Base-by-base conservation (phyloP, 2,329 filamentous ascomycete species). In the Magnaporthiopsis incrustans region DNA sequence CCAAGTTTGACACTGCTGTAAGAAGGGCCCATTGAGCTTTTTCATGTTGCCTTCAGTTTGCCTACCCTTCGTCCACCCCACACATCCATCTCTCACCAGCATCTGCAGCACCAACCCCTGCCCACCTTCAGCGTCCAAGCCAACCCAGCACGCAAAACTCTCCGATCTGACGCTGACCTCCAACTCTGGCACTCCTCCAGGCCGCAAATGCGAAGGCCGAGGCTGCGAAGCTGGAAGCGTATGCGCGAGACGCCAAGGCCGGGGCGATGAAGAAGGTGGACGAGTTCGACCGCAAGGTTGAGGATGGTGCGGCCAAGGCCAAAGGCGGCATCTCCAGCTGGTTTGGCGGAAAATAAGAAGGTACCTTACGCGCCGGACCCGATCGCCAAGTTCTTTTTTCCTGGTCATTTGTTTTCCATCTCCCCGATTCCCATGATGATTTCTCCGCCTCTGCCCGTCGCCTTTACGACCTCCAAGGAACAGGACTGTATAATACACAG, bases 311-410 rank as follows among this genome's bases (percentile, higher is more conserved):
- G 4, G 77, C 87, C 62, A 89, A 97, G 81, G 90, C 92, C 59
- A 97, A 97, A 86, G 85, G 87, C 71, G 89, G 89, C 68, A 77
- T 96, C 71, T 90, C 89, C 57, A 85, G 89, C 74, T 97, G 92
- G 93, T 96, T 97, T 72, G 89, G 92, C 65, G 83, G 84, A 67
- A 85, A 84, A 73, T 78, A 74, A 69, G 25, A 3, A 26, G 12
- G n/a, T n/a, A n/a, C n/a, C n/a, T n/a, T n/a, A n/a, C 22, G 18
- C 6, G 22, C 18, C 10, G 18, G 22, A n/a, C n/a, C 6, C 22
- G 3, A 25, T 11, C 44, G 2, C 8, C 44, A 53, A 18, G 14
- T 25, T 22, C n/a, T 53, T 53, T 25, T 4, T 25, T 11, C n/a
- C 44, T 53, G 18, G 44, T n/a, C 18, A 7, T 53, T 35, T 10